phyloP scores from a whole-genome alignment of 177 flowering plant genomes.

The Vitis hybrid region DNA sequence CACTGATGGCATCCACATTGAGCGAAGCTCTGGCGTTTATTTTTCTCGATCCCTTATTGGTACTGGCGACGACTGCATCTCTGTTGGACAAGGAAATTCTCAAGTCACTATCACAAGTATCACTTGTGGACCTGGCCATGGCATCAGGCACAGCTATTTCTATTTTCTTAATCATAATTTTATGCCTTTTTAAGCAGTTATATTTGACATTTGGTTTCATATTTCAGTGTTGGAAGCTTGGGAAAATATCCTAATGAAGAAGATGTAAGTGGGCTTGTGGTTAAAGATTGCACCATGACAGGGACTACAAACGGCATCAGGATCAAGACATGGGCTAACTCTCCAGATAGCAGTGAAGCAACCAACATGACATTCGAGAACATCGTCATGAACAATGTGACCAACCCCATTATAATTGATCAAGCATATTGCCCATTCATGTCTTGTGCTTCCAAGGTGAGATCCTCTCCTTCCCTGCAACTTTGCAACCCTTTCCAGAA shows the following conservation, averaged over 20 bases:
- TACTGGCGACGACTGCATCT: constrained; percentile 76
- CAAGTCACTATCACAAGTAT: constrained; percentile 37
- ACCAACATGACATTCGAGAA: constrained; percentile 60
- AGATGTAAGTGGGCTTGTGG: constrained; percentile 53
- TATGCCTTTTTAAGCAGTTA: background rate
- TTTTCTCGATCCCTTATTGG: constrained; percentile 36
- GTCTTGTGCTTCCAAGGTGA: constrained; percentile 37
- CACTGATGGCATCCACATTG: constrained; percentile 74
- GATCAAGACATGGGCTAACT: constrained; percentile 72
- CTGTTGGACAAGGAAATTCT: constrained; percentile 61
- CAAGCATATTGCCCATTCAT: constrained; percentile 59
- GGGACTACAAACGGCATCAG: constrained; percentile 62
- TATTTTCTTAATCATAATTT: no score
- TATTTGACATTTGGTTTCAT: background rate
- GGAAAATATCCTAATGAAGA: constrained; percentile 56
- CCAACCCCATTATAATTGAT: constrained; percentile 65
- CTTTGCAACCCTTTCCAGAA: no score
- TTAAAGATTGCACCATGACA: constrained; percentile 43
- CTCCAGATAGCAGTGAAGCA: constrained; percentile 48
- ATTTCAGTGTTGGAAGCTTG: constrained; percentile 61
- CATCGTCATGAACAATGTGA: constrained; percentile 59
- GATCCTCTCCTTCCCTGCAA: background rate
- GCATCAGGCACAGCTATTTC: constrained; percentile 46
- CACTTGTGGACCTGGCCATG: constrained; percentile 76
- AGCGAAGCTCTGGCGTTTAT: constrained; percentile 36